Percentiles rank a stretch among this genome's conserved stretches.
Evolutionary conservation across 1,284 basidiomycete species (phyloP).

Genomic region (Ceratobasidium sp.): DNA sequence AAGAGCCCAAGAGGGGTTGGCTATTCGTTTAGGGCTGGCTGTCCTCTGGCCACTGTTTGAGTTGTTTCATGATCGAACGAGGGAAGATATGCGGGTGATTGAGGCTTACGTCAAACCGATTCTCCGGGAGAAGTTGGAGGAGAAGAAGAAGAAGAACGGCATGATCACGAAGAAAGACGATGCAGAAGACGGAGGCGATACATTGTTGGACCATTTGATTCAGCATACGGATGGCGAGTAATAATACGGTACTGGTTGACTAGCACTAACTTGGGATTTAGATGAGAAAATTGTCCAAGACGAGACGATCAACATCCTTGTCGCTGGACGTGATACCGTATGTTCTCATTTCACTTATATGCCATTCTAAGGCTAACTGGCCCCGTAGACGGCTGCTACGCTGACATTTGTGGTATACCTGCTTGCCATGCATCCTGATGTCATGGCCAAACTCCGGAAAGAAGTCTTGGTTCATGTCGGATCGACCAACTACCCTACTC

Average conservation of each 20-base stretch:
- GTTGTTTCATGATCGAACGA: slow-evolving; percentile 64
- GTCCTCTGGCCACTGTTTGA: slow-evolving; percentile 71
- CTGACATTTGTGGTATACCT: slow-evolving; percentile 71
- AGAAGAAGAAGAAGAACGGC: slow-evolving; percentile 52
- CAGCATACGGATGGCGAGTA: slow-evolving; percentile 44
- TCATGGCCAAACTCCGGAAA: slow-evolving; percentile 59
- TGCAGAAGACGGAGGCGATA: slow-evolving; percentile 60
- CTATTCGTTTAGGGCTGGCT: slow-evolving; percentile 61
- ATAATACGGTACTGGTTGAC: background rate
- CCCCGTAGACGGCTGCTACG: slow-evolving; percentile 52
- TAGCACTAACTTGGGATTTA: too few species aligned
- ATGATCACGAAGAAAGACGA: slow-evolving; percentile 44
- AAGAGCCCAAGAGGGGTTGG: slow-evolving; percentile 63
- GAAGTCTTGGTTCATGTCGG: slow-evolving; percentile 67
- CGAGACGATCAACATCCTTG: slow-evolving; percentile 71
- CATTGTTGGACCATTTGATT: slow-evolving; percentile 70
- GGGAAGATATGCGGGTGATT: slow-evolving; percentile 60
- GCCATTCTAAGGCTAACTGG: slow-evolving; percentile 28
- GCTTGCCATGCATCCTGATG: slow-evolving; percentile 65
- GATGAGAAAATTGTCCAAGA: slow-evolving; percentile 61
- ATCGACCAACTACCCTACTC: slow-evolving; percentile 56
- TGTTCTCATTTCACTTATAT: slow-evolving; percentile 44
- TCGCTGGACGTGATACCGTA: slow-evolving; percentile 77
- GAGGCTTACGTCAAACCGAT: slow-evolving; percentile 68
- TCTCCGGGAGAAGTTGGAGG: slow-evolving; percentile 61